Percentiles rank a stretch among this genome's conserved stretches.
Evolutionary conservation across 768 basidiomycete species (phyloP).

Genomic region (Leccinum incarnatum): DNA sequence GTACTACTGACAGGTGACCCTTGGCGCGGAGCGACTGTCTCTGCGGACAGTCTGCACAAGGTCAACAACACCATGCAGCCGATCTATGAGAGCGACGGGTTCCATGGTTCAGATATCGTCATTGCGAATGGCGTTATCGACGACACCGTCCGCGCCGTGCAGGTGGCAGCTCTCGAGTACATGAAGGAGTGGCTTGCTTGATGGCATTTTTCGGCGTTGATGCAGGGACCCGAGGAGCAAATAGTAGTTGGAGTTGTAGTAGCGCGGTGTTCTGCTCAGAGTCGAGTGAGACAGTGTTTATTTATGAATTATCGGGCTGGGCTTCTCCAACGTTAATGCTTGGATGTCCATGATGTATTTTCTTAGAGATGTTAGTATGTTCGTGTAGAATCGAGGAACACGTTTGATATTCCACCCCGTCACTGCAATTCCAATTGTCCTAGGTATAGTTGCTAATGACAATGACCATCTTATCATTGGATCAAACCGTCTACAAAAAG

Average conservation of each 20-base stretch:
- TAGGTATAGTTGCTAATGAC: not conserved
- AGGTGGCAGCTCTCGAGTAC: slow-evolving; percentile 47
- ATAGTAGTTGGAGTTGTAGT: not conserved
- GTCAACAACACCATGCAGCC: slow-evolving; percentile 53
- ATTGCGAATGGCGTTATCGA: slow-evolving; percentile 44
- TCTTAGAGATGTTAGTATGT: not conserved
- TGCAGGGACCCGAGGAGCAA: not conserved
- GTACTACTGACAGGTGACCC: slow-evolving; percentile 54
- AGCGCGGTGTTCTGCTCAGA: not conserved
- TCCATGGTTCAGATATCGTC: slow-evolving; percentile 64
- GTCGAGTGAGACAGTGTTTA: not conserved
- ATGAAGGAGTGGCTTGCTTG: slow-evolving; percentile 53
- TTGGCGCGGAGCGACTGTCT: slow-evolving; percentile 71
- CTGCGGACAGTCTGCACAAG: slow-evolving; percentile 47
- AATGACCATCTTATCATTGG: not conserved
- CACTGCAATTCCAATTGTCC: not conserved
- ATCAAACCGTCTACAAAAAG: too few species aligned
- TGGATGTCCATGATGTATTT: not conserved
- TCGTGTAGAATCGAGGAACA: not conserved
- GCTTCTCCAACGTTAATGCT: not conserved
- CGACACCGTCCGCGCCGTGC: slow-evolving; percentile 51
- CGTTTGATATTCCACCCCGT: too few species aligned
- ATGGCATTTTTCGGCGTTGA: not conserved
- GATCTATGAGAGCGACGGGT: slow-evolving; percentile 58
- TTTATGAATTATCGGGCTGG: not conserved